A percentile compares a stretch with the other conserved stretches of the same genome.
Evolutionary conservation across 2,329 filamentous ascomycete species (phyloP).

Genomic region (Penicillium corylophilum): DNA sequence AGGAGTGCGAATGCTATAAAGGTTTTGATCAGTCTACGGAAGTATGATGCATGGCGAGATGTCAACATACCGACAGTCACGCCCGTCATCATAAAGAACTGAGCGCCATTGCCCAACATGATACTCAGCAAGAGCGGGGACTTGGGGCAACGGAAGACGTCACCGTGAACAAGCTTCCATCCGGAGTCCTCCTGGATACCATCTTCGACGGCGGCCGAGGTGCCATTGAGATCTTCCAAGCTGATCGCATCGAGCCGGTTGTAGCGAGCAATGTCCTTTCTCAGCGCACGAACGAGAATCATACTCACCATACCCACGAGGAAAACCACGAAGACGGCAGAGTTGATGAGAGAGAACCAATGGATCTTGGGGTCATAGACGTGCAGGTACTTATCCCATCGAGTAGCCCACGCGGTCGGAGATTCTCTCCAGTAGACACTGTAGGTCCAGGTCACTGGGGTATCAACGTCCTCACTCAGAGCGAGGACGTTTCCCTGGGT

Average conservation of each 20-base stretch:
- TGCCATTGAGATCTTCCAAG: slow-evolving; percentile 82
- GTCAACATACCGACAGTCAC: slow-evolving; percentile 68
- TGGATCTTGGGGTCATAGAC: slow-evolving; percentile 98
- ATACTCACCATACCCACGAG: slow-evolving; percentile 87
- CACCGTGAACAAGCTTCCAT: slow-evolving; percentile 97
- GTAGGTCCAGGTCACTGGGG: slow-evolving; percentile 81
- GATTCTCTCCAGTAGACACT: slow-evolving; percentile 87
- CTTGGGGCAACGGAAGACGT: slow-evolving; percentile 88
- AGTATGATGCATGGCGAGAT: neutral
- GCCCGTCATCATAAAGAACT: slow-evolving; percentile 96
- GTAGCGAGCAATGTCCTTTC: slow-evolving; percentile 94
- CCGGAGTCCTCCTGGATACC: slow-evolving; percentile 96
- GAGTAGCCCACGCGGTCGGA: slow-evolving; percentile 85
- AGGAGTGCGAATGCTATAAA: slow-evolving; percentile 73
- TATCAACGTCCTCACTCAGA: slow-evolving; percentile 63
- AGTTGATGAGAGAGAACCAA: slow-evolving; percentile 98
- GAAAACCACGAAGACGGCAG: slow-evolving; percentile 90
- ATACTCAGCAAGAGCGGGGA: slow-evolving; percentile 82
- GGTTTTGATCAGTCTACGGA: slow-evolving; percentile 11
- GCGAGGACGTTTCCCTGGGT: slow-evolving; percentile 58
- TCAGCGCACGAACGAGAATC: slow-evolving; percentile 82
- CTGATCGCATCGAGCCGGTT: slow-evolving; percentile 91
- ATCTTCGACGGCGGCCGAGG: slow-evolving; percentile 72
- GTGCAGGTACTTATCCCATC: slow-evolving; percentile 98
- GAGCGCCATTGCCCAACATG: slow-evolving; percentile 87